These are phyloP conservation scores for Candida michaelii DNA, from an alignment of 805 yeast species.

Conservation along the genomic window DNA sequence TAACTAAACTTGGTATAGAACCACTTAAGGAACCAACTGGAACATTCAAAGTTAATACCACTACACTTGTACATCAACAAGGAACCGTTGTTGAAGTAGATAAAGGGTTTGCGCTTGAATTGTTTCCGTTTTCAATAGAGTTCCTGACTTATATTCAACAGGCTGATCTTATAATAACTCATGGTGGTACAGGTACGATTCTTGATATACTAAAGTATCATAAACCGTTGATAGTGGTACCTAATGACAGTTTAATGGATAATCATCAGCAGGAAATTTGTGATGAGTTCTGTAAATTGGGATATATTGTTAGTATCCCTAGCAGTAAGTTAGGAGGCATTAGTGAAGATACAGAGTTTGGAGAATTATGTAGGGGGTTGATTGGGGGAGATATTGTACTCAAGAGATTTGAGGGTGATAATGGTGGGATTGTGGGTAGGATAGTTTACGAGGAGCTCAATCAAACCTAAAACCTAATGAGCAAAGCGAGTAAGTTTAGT, in stretches of 20 bases:
- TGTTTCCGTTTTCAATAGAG: conserved; percentile 30
- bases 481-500: too few species aligned
- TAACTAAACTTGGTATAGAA: conserved; percentile 7
- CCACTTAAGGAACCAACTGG: neutral
- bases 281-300: conserved; percentile 12
- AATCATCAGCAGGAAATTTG: conserved; percentile 86
- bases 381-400: neutral
- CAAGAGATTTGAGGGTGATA: neutral
- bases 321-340: neutral
- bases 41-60: neutral
- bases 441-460: conserved; percentile 1
- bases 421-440: neutral
- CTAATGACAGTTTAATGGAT: conserved; percentile 74
- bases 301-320: conserved; percentile 13
- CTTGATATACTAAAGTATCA: conserved; percentile 64
- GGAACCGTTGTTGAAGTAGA: neutral
- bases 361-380: neutral
- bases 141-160: conserved; percentile 36
- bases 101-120: conserved; percentile 6
- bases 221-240: conserved; percentile 66
- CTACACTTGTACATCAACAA: neutral
- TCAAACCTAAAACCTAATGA: too few species aligned
- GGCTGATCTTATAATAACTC: conserved; percentile 72
- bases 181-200: conserved; percentile 92
- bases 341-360: neutral